Base-by-base conservation (phyloP, 495 filamentous ascomycete genomes). In the Penicillium salamii region DNA sequence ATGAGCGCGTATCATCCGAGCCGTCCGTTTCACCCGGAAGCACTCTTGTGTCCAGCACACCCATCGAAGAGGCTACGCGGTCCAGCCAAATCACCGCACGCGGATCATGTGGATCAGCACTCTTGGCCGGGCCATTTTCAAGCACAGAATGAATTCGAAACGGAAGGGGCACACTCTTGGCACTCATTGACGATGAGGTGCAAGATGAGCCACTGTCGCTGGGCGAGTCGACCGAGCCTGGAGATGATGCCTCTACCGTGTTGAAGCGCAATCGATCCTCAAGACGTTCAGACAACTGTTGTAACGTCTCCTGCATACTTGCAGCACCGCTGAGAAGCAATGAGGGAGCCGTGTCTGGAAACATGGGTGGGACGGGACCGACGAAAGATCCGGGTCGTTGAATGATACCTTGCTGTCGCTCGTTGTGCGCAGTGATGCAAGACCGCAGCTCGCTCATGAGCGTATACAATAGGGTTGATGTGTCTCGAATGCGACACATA, bases 11-110 rank as follows among this genome's bases (percentile, higher is more conserved):
- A n/a, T n/a, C n/a, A n/a, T n/a, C n/a, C 20, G 43, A 35, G n/a
- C 1, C n/a, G 8, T 46, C 19, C 32, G 43, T 15, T 15, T 46
- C 43, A 13, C 8, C 14, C 14, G 43, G 43, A 9, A 46, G 20
- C 8, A 63, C 32, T 20, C 44, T 60, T 1, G 59, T 52, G 6
- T 63, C 61, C 8, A 70, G 35, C 45, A 65, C 59, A 2, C 67
- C 67, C 65, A 70, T 67, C n/a, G 65, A 69, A 23, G 66, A 71
- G 12, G 66, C 69, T 34, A 72, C 57, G 2, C 61, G 63, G 41
- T 72, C 69, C 42, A 72, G 34, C 68, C 64, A 70, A 21, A 64
- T 63, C 5, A 64, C 60, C 6, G 61, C 60, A 19, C 49, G 55
- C 5, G 59, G 52, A 31, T 58, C 55, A 49, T 55, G 39, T 0